Base-by-base conservation (phyloP, 2,329 filamentous ascomycete species). In the Incumbomyces lentus region DNA sequence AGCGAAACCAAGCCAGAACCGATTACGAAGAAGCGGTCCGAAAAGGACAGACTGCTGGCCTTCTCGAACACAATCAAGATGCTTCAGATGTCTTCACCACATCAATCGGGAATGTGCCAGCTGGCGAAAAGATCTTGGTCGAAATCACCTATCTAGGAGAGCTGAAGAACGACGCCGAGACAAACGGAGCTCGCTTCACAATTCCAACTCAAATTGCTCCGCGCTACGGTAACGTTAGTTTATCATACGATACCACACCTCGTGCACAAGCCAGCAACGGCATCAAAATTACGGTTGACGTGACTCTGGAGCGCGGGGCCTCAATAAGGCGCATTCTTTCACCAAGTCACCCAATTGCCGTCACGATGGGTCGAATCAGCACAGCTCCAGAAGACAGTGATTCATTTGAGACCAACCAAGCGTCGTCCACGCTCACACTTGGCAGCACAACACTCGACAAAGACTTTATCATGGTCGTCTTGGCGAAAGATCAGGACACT, bases 101-200 rank as follows among this genome's bases (percentile, higher is more conserved):
- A 0, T 78, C 72, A 1, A 65, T 88, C 1, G 82, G 82, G 8
- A 86, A 85, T 52, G 71, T 87, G 1, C 78, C 80, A 0, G 70
- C 75, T 0, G 70, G 69, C 0, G 72, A 74, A 13, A 71, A 68
- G 30, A 65, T 85, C 30, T 60, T 70, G 6, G 73, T 86, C 6
- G 70, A 81, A 10, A 76, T 86, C 46, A 76, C 69, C 0, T 86
- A 84, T 51, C 69, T 85, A 3, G 79, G 78, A 2, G 82, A 87
- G 59, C 69, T 87, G 45, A 84, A 84, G 64, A 79, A 86, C 53
- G 82, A 86, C 57, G 74, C 78, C 36, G 76, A 81, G 51, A 69
- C 75, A 2, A 79, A 87, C 56, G 81, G 81, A 5, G 68, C 83
- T 19, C 74, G 81, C 6, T 83, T 82, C 58, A 86, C 76, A 3